Conservation (phyloP, 225 moss, liverwort and hornwort genomes). For the Neckera pumila region DNA sequence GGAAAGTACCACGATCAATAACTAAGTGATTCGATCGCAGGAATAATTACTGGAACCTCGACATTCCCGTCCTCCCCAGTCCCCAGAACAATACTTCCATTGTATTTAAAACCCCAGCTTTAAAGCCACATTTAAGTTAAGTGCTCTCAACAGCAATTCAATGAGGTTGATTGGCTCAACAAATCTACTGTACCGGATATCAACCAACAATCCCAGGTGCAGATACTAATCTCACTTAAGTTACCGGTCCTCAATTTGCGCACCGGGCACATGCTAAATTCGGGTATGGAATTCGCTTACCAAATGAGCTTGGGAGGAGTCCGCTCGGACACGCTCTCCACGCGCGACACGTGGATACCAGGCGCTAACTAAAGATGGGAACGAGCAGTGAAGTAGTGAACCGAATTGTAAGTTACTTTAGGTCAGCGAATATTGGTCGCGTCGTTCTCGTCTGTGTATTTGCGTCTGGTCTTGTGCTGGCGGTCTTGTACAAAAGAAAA, state of each 20-base stretch:
- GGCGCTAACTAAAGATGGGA: no score
- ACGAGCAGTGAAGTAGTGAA: no score
- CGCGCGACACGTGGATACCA: neutral
- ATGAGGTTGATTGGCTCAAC: neutral
- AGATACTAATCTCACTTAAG: neutral
- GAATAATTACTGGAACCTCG: neutral
- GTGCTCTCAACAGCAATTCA: neutral
- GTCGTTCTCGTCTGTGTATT: neutral
- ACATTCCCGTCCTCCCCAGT: neutral
- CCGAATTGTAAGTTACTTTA: neutral
- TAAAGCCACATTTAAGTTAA: neutral
- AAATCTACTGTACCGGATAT: neutral
- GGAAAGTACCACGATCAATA: neutral
- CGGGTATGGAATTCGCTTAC: neutral
- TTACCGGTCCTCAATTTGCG: neutral
- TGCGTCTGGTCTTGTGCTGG: no score
- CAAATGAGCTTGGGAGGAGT: no score
- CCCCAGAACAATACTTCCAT: neutral
- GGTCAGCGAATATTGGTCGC: neutral
- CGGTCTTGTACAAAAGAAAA: no score
- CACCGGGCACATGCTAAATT: neutral
- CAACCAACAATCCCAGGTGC: neutral
- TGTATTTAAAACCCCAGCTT: neutral
- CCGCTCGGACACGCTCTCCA: neutral
- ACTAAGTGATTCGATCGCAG: neutral